Conservation (phyloP, 83 land plant species). For the Larix sibirica region DNA sequence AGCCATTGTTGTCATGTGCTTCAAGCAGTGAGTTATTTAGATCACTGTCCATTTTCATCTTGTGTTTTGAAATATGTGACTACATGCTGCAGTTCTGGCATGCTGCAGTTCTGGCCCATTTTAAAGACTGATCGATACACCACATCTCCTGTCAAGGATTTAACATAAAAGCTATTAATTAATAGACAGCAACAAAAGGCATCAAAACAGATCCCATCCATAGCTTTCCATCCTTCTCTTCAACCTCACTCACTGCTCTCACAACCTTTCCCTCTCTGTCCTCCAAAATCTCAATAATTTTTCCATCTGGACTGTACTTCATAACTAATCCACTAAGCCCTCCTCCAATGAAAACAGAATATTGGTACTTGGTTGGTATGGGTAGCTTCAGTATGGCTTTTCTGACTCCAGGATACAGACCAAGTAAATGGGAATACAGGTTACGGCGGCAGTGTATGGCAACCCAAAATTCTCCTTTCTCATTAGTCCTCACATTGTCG, state of each 20-base stretch:
- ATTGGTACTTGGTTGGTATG: constrained; percentile 17
- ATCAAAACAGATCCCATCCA: constrained; percentile 41
- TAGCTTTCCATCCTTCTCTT: constrained; percentile 26
- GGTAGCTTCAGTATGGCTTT: constrained; percentile 17
- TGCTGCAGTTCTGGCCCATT: too few relatives aligned
- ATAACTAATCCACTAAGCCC: constrained; percentile 6
- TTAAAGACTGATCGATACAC: too few relatives aligned
- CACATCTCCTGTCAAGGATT: too few relatives aligned
- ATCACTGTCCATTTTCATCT: too few relatives aligned
- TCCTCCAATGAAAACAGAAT: not conserved
- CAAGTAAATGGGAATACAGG: not conserved
- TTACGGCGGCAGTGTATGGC: constrained; percentile 20
- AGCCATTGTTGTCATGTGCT: too few relatives aligned
- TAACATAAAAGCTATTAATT: too few relatives aligned
- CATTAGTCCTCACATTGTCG: constrained; percentile 39
- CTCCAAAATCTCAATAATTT: constrained; percentile 20
- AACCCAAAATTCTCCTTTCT: constrained; percentile 54
- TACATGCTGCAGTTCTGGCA: too few relatives aligned
- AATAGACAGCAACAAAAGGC: constrained; percentile 28
- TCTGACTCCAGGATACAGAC: constrained; percentile 11
- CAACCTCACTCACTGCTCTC: constrained; percentile 34
- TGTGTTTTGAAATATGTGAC: too few relatives aligned
- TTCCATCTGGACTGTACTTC: constrained; percentile 20
- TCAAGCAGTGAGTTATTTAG: too few relatives aligned
- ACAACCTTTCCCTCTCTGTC: constrained; percentile 17